These are phyloP conservation scores for Pythium sp. DNA, from an alignment of 352 stramenopile genomes.

Conservation along the genomic window DNA sequence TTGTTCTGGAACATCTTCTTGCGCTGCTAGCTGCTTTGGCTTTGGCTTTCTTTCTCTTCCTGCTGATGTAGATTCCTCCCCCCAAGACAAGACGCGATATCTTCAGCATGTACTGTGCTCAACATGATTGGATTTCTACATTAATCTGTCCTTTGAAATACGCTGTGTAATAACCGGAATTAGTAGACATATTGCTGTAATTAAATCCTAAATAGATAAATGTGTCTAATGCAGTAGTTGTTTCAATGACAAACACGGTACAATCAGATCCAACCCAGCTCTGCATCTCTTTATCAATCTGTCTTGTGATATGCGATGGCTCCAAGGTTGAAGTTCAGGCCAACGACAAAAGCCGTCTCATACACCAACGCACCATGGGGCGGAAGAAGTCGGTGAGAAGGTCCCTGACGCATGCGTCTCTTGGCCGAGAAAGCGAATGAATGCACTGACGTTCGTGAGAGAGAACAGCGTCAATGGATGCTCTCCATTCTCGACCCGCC, in stretches of 20 bases:
- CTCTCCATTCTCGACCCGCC: too few species aligned
- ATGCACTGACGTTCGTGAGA: too few species aligned
- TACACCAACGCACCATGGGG: too few species aligned
- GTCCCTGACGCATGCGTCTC: too few species aligned
- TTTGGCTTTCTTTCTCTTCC: conserved; percentile 17
- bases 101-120: conserved; percentile 15
- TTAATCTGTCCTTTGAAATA: not conserved
- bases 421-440: too few species aligned
- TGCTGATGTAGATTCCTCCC: conserved; percentile 22
- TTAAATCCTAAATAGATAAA: too few species aligned
- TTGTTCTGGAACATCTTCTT: conserved; percentile 64
- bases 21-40: conserved; percentile 10
- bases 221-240: not conserved
- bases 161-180: not conserved
- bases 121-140: not conserved
- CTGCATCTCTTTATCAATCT: not conserved
- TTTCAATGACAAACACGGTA: too few species aligned
- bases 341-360: too few species aligned
- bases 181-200: not conserved
- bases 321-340: too few species aligned
- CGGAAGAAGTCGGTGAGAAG: too few species aligned
- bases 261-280: not conserved
- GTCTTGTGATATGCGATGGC: not conserved
- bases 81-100: conserved; percentile 26
- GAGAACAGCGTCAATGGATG: too few species aligned